These are phyloP conservation scores for Sporobolomyces roseus DNA, from an alignment of 768 basidiomycete species.

Conservation along the genomic window DNA sequence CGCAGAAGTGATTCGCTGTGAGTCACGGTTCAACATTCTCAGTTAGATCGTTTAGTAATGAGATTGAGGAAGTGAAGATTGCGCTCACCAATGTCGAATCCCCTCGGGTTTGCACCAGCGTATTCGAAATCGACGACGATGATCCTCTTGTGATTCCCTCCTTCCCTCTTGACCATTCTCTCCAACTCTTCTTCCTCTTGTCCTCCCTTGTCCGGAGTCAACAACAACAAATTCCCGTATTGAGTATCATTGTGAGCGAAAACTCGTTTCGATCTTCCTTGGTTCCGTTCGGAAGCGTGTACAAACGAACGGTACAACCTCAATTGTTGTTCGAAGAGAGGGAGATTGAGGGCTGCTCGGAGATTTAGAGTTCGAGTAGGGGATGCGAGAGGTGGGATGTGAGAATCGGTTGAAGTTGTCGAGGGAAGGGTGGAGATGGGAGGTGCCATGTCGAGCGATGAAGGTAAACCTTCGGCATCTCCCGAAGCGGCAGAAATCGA, in stretches of 20 bases:
- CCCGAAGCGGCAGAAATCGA: too few relatives aligned
- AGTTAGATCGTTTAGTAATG: background rate
- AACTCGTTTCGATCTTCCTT: conserved; percentile 59
- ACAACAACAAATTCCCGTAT: conserved; percentile 81
- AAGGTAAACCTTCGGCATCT: too few relatives aligned
- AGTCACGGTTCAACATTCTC: too few relatives aligned
- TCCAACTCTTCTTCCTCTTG: conserved; percentile 38
- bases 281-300: conserved; percentile 56
- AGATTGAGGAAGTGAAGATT: background rate
- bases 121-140: conserved; percentile 79
- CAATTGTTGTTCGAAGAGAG: conserved; percentile 42
- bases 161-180: conserved; percentile 21
- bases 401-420: background rate
- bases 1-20: conserved; percentile 56
- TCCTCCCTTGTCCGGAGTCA: conserved; percentile 49
- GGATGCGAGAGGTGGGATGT: conserved; percentile 34
- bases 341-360: conserved; percentile 39
- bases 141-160: conserved; percentile 41
- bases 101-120: conserved; percentile 82
- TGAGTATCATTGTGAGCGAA: conserved; percentile 90
- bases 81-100: conserved; percentile 75
- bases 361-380: conserved; percentile 26
- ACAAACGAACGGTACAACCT: conserved; percentile 54
- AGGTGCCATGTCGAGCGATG: too few relatives aligned
- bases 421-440: background rate